Conservation (phyloP, 371 early-diverging fungal species). For the Circinella umbellata region DNA sequence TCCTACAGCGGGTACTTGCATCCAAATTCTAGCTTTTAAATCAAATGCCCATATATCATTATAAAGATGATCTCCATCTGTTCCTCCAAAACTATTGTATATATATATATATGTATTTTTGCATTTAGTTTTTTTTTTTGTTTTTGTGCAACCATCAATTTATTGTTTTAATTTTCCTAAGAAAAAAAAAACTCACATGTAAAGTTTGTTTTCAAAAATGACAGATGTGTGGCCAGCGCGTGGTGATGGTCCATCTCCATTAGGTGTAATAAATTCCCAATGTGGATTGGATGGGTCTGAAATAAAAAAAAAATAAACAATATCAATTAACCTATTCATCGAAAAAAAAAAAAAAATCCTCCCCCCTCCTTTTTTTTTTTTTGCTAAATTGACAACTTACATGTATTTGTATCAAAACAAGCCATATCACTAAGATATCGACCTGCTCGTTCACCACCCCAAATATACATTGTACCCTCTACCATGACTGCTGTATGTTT, state of each 20-base stretch:
- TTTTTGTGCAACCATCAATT: constrained; percentile 5
- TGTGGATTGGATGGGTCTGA: constrained; percentile 20
- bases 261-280: constrained; percentile 59
- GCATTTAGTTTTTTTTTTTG: constrained; percentile 16
- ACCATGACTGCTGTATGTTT: constrained; percentile 70
- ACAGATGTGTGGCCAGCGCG: constrained; percentile 66
- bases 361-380: not conserved
- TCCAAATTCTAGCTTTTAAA: constrained; percentile 60
- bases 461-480: constrained; percentile 72
- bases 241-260: constrained; percentile 58
- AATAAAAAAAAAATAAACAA: not conserved
- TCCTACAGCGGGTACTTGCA: constrained; percentile 64
- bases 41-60: constrained; percentile 81
- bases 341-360: too few relatives aligned
- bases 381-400: constrained; percentile 31
- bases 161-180: not conserved
- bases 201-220: constrained; percentile 61
- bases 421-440: constrained; percentile 72
- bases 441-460: constrained; percentile 75
- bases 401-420: constrained; percentile 67
- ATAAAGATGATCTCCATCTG: constrained; percentile 66
- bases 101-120: too few relatives aligned
- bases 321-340: too few relatives aligned
- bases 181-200: constrained; percentile 51
- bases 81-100: constrained; percentile 84